A percentile compares a stretch with the other conserved stretches of the same genome.
phyloP scores from a whole-genome alignment of 768 basidiomycete species.

The Hypholoma fasciculare region DNA sequence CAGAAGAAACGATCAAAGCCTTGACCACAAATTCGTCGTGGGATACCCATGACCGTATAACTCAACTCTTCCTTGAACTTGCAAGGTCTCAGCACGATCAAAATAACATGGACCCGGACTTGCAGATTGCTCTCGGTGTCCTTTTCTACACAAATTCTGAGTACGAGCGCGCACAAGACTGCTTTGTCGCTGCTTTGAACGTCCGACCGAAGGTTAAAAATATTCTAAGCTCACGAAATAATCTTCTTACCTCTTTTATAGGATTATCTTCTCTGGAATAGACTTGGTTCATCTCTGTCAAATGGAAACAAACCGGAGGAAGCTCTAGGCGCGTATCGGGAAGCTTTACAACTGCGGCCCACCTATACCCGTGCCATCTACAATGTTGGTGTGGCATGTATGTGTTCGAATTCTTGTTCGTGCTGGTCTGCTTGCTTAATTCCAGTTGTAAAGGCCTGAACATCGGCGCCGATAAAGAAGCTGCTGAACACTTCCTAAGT shows the following conservation, averaged over 20 bases:
- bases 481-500: conserved; percentile 92
- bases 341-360: conserved; percentile 87
- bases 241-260: conserved; percentile 11
- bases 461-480: conserved; percentile 93
- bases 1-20: conserved; percentile 56
- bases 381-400: conserved; percentile 97
- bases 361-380: conserved; percentile 97
- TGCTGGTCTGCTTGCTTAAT: conserved; percentile 8
- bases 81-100: conserved; percentile 81
- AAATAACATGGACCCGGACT: conserved; percentile 79
- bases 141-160: conserved; percentile 87
- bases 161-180: conserved; percentile 90
- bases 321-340: conserved; percentile 85
- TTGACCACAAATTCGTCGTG: conserved; percentile 64
- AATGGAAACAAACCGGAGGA: conserved; percentile 95
- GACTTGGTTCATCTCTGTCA: conserved; percentile 90
- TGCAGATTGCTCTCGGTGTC: conserved; percentile 92
- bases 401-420: conserved; percentile 29
- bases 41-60: conserved; percentile 79
- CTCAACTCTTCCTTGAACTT: conserved; percentile 78
- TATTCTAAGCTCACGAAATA: neutral
- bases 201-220: conserved; percentile 60
- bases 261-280: conserved; percentile 97
- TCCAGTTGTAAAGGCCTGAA: conserved; percentile 68
- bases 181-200: conserved; percentile 86